Base-by-base conservation (phyloP, 306 rosid genomes). In the Glycine latifolia region DNA sequence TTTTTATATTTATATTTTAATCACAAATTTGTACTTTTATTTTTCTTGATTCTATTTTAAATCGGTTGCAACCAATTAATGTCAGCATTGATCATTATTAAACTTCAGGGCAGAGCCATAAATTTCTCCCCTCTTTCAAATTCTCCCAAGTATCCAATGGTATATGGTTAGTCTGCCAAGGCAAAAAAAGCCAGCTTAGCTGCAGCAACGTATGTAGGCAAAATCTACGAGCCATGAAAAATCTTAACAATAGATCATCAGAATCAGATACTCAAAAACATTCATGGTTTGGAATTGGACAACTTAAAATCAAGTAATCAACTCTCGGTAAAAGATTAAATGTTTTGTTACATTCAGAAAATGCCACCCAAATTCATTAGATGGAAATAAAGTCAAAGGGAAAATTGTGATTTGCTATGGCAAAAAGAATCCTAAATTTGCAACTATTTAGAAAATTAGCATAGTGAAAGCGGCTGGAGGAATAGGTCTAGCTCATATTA, bases 391-490 rank as follows among this genome's bases (percentile, higher is more conserved):
- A 81, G 83, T 91, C 10, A 84, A 89, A 84, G 98, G 97, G 70
- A 95, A 87, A 82, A 88, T 95, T 50, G 91, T 91, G 3, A 1
- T 92, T 1, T 95, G 98, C 13, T 87, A 89, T 59, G 90, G 79
- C 17, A 48, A 33, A 85, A 35, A 49, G 43, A 85, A 44, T 13
- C 0, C 73, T 78, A 20, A 20, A 20, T 35, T 0, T 20, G 11
- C 81, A 46, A 41, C 84, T 10, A 0, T 0, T 0, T 17, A 5
- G 0, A 86, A 84, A 80, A 46, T 74, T 10, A 59, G 55, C 0
- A n/a, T 15, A 0, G 92, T 95, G 44, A 48, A 77, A 77, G 44
- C 52, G 3, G 59, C 58, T 0, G 94, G 91, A 78, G 97, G 90
- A 67, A 2, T 87, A 10, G 97, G 97, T 17, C 7, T 90, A 31